Conservation (phyloP, 805 yeast genomes). For the Vanderwaltozyma verrucispora region DNA sequence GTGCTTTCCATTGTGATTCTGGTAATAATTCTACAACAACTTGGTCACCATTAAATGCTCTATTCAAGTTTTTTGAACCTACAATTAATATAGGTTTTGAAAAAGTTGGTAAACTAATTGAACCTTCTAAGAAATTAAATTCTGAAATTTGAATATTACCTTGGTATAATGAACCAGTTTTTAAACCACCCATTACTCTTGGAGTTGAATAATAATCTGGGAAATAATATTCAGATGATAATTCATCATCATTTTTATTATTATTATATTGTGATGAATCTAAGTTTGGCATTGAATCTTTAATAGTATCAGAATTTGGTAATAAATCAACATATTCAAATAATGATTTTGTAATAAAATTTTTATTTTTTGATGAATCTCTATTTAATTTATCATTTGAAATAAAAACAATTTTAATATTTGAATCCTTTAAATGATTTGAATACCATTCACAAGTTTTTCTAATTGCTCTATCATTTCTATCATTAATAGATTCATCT, state of each 20-base stretch:
- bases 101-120: slow-evolving; percentile 58
- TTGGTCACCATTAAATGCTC: slow-evolving; percentile 86
- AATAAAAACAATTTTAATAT: slow-evolving; percentile 44
- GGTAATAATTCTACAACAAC: slow-evolving; percentile 89
- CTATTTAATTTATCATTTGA: slow-evolving; percentile 72
- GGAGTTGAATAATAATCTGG: slow-evolving; percentile 74
- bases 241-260: slow-evolving; percentile 6
- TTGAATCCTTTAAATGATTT: slow-evolving; percentile 42
- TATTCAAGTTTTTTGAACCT: slow-evolving; percentile 77
- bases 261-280: slow-evolving; percentile 25
- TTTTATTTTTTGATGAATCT: slow-evolving; percentile 43
- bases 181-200: slow-evolving; percentile 81
- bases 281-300: slow-evolving; percentile 64
- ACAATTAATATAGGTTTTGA: slow-evolving; percentile 72
- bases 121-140: slow-evolving; percentile 83
- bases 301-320: slow-evolving; percentile 62
- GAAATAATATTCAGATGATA: slow-evolving; percentile 45
- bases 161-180: slow-evolving; percentile 77
- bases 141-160: slow-evolving; percentile 74
- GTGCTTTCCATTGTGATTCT: slow-evolving; percentile 75
- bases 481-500: slow-evolving; percentile 73
- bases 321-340: slow-evolving; percentile 61
- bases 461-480: slow-evolving; percentile 87
- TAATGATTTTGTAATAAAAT: slow-evolving; percentile 45
- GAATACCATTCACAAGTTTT: slow-evolving; percentile 62